Base-by-base conservation (phyloP, 2,329 filamentous ascomycete species). In the Phialophora tarda region DNA sequence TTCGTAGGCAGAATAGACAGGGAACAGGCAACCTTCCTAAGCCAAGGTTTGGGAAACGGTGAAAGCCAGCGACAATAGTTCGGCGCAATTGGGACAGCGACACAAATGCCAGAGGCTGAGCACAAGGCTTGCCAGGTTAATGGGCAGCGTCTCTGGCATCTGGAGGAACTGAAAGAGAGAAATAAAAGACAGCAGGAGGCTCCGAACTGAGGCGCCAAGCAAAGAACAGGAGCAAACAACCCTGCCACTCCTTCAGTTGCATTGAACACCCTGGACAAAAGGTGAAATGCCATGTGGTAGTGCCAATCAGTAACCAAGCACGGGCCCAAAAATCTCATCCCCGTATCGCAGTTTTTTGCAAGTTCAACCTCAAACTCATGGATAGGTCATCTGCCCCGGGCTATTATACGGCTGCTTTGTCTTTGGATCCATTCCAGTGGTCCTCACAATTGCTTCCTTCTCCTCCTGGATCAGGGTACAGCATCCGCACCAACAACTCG, bases 401-500 rank as follows among this genome's bases (percentile, higher is more conserved):
- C 67, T 64, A 6, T 48, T 41, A 47, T 72, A 72, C 3, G 65
- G 57, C 38, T 70, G 59, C 26, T 73, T 67, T 8, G 70, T 71
- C 63, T 68, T 71, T 2, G 70, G 70, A 60, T 73, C 56, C 24
- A 68, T 69, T 41, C 71, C 71, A n/a, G 69, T 72, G 10, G 50
- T 64, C 34, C 71, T 55, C 14, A 73, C 66, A 28, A 71, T 63
- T 12, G 73, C 80, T 72, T 88, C 86, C 70, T 86, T 85, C 73
- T 87, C 84, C 63, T 87, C 81, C 77, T 88, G 86, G 69, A 87
- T 80, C 64, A 87, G 75, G 5, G 80, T 79, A 72, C 86, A 88
- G 80, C 84, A 87, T 41, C 78, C 74, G 74, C 86, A 88, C 77
- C 82, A 88, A 75, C 78, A 86, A 14, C 81, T 77, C n/a, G 77